A percentile compares a stretch with the other conserved stretches of the same genome.
These are phyloP conservation scores for Chlamydomonas incerta DNA, from an alignment of 139 green algal genomes.

Conservation along the genomic window DNA sequence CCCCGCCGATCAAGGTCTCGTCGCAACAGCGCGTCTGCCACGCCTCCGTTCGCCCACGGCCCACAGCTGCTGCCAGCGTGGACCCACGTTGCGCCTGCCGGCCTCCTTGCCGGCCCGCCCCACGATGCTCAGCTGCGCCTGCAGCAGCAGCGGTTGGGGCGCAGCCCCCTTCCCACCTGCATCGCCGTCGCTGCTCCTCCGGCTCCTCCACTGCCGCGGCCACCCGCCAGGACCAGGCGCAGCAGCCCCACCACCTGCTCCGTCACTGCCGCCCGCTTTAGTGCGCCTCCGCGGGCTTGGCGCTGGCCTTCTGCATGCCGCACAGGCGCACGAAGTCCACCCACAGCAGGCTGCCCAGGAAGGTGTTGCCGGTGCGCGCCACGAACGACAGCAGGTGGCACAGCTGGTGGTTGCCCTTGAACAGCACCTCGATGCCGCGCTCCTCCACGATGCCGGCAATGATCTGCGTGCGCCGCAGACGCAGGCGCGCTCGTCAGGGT, in stretches of 20 bases:
- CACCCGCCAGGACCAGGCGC: background rate
- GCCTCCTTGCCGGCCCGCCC: too few relatives aligned
- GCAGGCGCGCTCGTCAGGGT: too few relatives aligned
- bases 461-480: background rate
- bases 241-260: background rate
- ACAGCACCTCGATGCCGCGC: conserved; percentile 90
- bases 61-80: too few relatives aligned
- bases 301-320: conserved; percentile 38
- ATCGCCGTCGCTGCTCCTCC: too few relatives aligned
- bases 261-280: background rate
- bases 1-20: too few relatives aligned
- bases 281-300: background rate
- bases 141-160: too few relatives aligned
- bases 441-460: conserved; percentile 93
- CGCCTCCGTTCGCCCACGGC: too few relatives aligned
- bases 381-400: conserved; percentile 83
- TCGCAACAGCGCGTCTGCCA: too few relatives aligned
- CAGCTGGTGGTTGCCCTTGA: conserved; percentile 72
- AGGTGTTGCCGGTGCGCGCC: conserved; percentile 90
- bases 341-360: conserved; percentile 92
- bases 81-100: too few relatives aligned
- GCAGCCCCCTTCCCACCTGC: too few relatives aligned
- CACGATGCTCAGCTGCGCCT: too few relatives aligned
- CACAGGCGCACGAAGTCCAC: conserved; percentile 84
- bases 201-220: too few relatives aligned